phyloP scores from a whole-genome alignment of 805 yeast species.

The Metschnikowia anglica region DNA sequence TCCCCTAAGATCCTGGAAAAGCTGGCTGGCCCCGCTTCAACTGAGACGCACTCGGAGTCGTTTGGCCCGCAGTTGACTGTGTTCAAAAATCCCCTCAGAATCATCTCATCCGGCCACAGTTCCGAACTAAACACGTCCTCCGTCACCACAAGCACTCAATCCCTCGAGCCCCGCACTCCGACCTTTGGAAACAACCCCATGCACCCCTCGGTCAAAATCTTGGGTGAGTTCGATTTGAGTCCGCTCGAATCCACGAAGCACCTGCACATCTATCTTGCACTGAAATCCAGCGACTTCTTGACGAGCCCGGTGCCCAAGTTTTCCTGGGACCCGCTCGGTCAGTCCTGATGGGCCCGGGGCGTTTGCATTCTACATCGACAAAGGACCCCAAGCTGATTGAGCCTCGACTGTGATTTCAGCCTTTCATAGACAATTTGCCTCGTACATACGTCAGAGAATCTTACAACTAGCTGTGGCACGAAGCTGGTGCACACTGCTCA shows the following conservation, averaged over 20 bases:
- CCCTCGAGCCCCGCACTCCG: conserved; percentile 16
- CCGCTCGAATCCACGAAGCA: conserved; percentile 18
- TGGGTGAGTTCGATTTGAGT: conserved; percentile 11
- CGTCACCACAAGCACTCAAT: conserved; percentile 2
- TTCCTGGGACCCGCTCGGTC: conserved; percentile 5
- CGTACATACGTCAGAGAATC: too few species aligned
- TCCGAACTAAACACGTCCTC: conserved; percentile 6
- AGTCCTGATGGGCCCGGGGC: neutral
- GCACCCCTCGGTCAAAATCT: conserved; percentile 4
- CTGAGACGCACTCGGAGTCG: neutral
- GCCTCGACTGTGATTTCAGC: too few species aligned
- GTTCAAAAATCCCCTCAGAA: neutral
- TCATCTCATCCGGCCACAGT: conserved; percentile 2
- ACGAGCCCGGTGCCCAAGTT: neutral
- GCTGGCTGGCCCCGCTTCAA: neutral
- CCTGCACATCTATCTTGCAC: conserved; percentile 1
- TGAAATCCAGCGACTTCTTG: neutral
- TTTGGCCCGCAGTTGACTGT: conserved; percentile 1
- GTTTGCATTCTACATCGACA: too few species aligned
- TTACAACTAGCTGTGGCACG: too few species aligned
- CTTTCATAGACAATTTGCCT: too few species aligned
- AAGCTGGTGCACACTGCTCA: too few species aligned
- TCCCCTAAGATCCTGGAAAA: neutral
- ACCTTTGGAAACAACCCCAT: conserved; percentile 3
- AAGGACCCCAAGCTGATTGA: too few species aligned